A percentile compares a stretch with the other conserved stretches of the same genome.
Conservation (phyloP, 768 basidiomycete genomes). For the Tubosaeta brunneosetosa region DNA sequence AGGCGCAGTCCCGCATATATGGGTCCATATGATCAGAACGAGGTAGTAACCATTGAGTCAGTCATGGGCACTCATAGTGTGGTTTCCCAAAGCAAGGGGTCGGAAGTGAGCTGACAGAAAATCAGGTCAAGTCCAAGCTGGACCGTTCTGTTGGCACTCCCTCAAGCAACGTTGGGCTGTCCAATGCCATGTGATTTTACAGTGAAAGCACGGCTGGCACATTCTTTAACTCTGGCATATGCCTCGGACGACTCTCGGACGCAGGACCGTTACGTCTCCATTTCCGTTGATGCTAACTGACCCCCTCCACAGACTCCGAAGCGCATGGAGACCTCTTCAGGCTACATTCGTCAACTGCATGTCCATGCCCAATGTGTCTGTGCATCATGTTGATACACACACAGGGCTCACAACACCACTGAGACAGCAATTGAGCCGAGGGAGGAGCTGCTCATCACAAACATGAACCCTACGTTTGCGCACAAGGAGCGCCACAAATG, state of each 20-base stretch:
- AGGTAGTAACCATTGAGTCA: constrained; percentile 55
- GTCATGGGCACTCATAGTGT: constrained; percentile 49
- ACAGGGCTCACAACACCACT: constrained; percentile 65
- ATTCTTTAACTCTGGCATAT: too few species aligned
- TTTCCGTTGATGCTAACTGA: neutral
- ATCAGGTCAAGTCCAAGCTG: constrained; percentile 51
- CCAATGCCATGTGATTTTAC: too few species aligned
- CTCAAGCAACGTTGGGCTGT: too few species aligned
- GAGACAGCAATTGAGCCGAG: constrained; percentile 68
- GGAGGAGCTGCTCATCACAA: constrained; percentile 74
- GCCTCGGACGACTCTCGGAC: too few species aligned
- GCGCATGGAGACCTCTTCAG: constrained; percentile 83
- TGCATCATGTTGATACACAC: constrained; percentile 69
- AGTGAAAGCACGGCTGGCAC: too few species aligned
- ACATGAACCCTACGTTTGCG: constrained; percentile 58
- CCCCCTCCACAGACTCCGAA: constrained; percentile 56
- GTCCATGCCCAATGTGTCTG: constrained; percentile 77
- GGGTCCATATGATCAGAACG: constrained; percentile 39
- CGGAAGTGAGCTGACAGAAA: constrained; percentile 62
- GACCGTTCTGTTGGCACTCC: constrained; percentile 25
- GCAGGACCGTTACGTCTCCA: constrained; percentile 34
- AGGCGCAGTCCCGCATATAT: constrained; percentile 52
- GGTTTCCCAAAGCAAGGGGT: constrained; percentile 73
- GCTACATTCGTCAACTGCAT: constrained; percentile 87
- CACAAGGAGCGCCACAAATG: constrained; percentile 43